These are phyloP conservation scores for Pyrus pyrifolia DNA, from an alignment of 306 rosid species.

Conservation along the genomic window DNA sequence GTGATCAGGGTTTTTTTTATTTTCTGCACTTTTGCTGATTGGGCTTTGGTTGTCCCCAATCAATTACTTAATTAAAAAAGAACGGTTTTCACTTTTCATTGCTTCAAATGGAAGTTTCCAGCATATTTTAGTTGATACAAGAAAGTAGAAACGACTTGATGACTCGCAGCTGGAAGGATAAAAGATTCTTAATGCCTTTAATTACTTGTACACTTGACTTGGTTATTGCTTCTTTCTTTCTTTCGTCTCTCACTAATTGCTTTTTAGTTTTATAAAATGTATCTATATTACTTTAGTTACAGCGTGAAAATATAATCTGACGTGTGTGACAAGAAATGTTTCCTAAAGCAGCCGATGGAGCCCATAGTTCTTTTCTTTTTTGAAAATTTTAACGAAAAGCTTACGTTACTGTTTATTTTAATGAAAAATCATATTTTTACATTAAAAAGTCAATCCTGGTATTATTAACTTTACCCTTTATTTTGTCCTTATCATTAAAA, in stretches of 20 bases:
- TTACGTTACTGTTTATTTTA: no score
- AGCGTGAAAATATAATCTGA: neutral
- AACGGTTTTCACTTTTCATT: neutral
- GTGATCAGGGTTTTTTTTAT: no score
- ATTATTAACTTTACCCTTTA: no score
- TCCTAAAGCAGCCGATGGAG: neutral
- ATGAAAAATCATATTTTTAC: no score
- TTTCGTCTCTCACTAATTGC: neutral
- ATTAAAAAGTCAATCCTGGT: no score
- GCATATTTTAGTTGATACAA: neutral
- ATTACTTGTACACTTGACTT: no score
- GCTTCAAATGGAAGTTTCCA: neutral
- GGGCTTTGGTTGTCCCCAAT: no score
- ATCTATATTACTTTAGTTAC: neutral
- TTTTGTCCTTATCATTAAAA: no score
- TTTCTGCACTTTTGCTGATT: no score
- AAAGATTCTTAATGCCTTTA: neutral
- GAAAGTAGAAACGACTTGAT: neutral
- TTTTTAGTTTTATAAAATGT: no score
- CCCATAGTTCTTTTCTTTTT: neutral
- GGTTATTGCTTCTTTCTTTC: neutral
- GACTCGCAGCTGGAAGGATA: neutral
- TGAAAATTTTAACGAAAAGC: no score
- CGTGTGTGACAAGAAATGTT: neutral
- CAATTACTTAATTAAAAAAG: no score